These are phyloP conservation scores for Neurospora sp. DNA, from an alignment of 495 filamentous ascomycete species.

Conservation along the genomic window DNA sequence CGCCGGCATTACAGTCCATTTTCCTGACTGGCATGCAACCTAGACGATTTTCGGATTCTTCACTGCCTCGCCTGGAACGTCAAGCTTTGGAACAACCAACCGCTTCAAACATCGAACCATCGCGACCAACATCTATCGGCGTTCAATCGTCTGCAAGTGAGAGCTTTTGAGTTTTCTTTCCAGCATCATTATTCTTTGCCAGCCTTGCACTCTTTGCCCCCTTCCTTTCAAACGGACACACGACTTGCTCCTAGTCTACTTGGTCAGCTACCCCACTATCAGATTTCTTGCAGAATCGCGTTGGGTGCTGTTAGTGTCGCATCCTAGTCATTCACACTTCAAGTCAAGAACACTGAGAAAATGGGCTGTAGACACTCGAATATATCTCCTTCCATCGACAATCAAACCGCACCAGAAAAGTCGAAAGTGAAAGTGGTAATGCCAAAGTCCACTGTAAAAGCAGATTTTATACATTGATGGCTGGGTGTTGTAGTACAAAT, in stretches of 20 bases:
- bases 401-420: neutral
- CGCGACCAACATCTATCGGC: too few relatives aligned
- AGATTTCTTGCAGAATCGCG: neutral
- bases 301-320: neutral
- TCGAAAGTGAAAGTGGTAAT: neutral
- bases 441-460: too few relatives aligned
- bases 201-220: neutral
- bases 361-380: neutral
- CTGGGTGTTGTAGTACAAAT: too few relatives aligned
- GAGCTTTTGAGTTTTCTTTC: too few relatives aligned
- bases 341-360: neutral
- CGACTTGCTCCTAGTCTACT: neutral
- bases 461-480: neutral
- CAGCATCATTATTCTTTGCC: neutral
- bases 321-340: neutral
- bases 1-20: too few relatives aligned
- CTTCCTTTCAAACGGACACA: neutral
- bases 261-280: neutral
- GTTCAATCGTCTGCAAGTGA: too few relatives aligned
- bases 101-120: too few relatives aligned
- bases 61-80: too few relatives aligned
- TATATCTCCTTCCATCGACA: neutral
- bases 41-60: too few relatives aligned
- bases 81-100: too few relatives aligned
- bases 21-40: too few relatives aligned